Evolutionary conservation across 2,329 filamentous ascomycete genomes (phyloP).

Genomic region (Xylaria sp.): DNA sequence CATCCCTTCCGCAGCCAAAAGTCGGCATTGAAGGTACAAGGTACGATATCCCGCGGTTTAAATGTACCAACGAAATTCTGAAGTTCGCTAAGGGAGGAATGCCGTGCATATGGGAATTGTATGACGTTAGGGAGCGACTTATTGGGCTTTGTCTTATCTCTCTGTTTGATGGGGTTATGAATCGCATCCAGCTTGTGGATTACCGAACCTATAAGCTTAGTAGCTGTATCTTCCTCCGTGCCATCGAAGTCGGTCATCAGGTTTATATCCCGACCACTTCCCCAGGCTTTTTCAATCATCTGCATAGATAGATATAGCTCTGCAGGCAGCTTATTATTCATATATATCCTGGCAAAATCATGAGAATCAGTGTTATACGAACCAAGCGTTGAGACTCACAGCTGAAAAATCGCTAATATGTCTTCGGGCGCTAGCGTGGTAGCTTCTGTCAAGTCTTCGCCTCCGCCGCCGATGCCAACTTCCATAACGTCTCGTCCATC

Average conservation of each 20-base stretch:
- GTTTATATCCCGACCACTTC: conserved; percentile 50
- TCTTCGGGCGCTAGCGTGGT: conserved; percentile 68
- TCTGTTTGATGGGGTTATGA: conserved; percentile 34
- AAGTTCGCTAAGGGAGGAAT: conserved; percentile 86
- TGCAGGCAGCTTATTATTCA: conserved; percentile 6
- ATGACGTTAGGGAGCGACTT: conserved; percentile 56
- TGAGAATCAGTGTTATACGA: conserved; percentile 9
- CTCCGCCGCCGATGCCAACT: conserved; percentile 80
- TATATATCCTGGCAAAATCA: conserved; percentile 19
- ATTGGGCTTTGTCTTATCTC: background rate
- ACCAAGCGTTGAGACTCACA: conserved; percentile 47
- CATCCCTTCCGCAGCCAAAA: conserved; percentile 71
- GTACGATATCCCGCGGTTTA: conserved; percentile 79
- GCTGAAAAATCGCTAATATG: conserved; percentile 60
- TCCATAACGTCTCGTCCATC: conserved; percentile 75
- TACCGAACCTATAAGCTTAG: conserved; percentile 36
- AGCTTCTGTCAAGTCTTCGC: conserved; percentile 76
- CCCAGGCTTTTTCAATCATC: conserved; percentile 41
- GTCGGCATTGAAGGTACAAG: conserved; percentile 76
- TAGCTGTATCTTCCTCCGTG: conserved; percentile 43
- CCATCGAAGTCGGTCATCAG: conserved; percentile 49
- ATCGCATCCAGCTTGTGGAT: conserved; percentile 35
- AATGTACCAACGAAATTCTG: conserved; percentile 76
- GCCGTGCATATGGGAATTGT: conserved; percentile 85
- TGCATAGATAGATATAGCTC: conserved; percentile 31